Conservation (phyloP, 345 rosid genomes). For the Fremontodendron californicum region DNA sequence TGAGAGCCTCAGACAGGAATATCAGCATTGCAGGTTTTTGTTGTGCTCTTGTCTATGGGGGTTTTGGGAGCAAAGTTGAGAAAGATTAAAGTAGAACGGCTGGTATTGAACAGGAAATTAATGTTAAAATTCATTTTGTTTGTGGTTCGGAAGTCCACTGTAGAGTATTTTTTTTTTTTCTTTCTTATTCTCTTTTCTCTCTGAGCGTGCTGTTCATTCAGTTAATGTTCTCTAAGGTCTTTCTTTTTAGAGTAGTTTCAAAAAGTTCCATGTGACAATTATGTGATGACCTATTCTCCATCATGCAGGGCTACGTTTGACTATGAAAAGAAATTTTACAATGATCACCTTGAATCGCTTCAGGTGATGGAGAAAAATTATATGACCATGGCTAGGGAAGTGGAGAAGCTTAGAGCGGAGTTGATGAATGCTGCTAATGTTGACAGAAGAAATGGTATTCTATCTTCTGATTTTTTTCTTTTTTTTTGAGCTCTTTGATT, state of each 20-base stretch:
- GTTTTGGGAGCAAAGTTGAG: constrained; percentile 6
- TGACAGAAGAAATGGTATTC: constrained; percentile 57
- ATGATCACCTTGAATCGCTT: constrained; percentile 89
- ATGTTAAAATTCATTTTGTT: too few species aligned
- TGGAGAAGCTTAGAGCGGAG: constrained; percentile 82
- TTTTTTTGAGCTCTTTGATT: neutral
- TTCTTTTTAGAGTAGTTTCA: neutral
- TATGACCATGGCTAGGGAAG: constrained; percentile 79
- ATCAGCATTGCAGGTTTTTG: constrained; percentile 83
- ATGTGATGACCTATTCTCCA: constrained; percentile 7
- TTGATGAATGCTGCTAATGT: constrained; percentile 49
- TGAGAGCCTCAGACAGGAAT: constrained; percentile 77
- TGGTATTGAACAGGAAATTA: constrained; percentile 12
- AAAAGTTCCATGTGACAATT: neutral
- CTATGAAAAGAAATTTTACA: constrained; percentile 78
- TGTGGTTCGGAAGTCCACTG: too few species aligned
- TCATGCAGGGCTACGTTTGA: constrained; percentile 78
- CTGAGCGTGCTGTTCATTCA: too few species aligned
- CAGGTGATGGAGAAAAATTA: constrained; percentile 92
- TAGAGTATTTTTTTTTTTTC: too few species aligned
- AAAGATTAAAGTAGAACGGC: neutral
- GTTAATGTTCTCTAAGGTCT: neutral
- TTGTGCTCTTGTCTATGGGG: constrained; percentile 12
- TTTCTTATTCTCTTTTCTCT: too few species aligned
- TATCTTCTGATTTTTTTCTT: neutral